Evolutionary conservation across 257 asterid species (phyloP).

Genomic region (Capsicum pubescens): DNA sequence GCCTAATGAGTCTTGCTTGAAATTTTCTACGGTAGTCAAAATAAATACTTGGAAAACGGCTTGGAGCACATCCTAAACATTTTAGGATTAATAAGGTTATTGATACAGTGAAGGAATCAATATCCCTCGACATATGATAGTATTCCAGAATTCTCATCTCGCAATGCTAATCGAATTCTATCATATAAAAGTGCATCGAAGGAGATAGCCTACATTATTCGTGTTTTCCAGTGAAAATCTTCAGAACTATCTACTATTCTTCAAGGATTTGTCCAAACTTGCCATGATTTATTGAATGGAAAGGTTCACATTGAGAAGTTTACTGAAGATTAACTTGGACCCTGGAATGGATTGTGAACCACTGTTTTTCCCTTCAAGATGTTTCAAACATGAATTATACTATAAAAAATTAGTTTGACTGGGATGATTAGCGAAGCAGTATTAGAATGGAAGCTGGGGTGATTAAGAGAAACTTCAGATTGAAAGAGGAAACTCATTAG

Average conservation of each 20-base stretch:
- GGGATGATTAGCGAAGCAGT: conserved; percentile 72
- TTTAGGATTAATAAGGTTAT: conserved; percentile 49
- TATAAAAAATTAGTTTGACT: conserved; percentile 57
- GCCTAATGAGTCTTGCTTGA: too few relatives aligned
- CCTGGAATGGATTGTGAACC: conserved; percentile 81
- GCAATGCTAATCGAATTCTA: conserved; percentile 19
- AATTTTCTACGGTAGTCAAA: too few relatives aligned
- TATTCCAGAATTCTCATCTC: conserved; percentile 38
- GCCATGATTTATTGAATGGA: conserved; percentile 60
- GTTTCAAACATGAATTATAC: conserved; percentile 78
- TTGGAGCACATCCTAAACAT: too few relatives aligned
- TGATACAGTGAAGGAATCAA: conserved; percentile 74
- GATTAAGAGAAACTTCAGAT: conserved; percentile 37
- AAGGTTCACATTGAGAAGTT: conserved; percentile 57
- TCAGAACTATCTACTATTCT: conserved; percentile 59
- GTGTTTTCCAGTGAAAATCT: conserved; percentile 77
- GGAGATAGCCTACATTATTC: conserved; percentile 53
- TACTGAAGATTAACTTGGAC: conserved; percentile 54
- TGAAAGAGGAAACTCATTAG: conserved; percentile 30
- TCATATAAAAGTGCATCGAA: conserved; percentile 35
- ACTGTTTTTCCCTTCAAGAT: conserved; percentile 81
- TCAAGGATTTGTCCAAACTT: conserved; percentile 55
- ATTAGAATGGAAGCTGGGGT: conserved; percentile 58
- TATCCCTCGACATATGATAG: conserved; percentile 47
- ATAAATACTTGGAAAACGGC: too few relatives aligned